Percentiles rank a stretch among this genome's conserved stretches.
Evolutionary conservation across 768 basidiomycete genomes (phyloP).

Genomic region (Hygrophoropsis aurantiaca): DNA sequence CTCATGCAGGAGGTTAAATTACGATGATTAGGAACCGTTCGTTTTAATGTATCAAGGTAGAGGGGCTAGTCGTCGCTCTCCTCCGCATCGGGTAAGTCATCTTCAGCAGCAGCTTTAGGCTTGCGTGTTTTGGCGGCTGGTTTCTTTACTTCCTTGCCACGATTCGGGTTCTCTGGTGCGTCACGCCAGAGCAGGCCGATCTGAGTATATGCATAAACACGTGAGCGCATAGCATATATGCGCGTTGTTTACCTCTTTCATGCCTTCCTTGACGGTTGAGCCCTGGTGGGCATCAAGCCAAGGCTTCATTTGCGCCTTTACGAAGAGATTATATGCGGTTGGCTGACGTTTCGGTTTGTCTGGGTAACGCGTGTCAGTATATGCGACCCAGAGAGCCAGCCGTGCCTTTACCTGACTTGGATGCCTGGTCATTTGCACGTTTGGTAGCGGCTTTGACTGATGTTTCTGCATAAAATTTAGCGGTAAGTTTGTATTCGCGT

Average conservation of each 20-base stretch:
- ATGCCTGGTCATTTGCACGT: constrained; percentile 45
- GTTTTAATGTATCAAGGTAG: too few relatives aligned
- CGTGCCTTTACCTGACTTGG: constrained; percentile 38
- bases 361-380: constrained; percentile 26
- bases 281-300: constrained; percentile 55
- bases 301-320: constrained; percentile 54
- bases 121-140: constrained; percentile 33
- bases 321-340: constrained; percentile 57
- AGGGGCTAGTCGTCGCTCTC: constrained; percentile 4
- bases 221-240: background rate
- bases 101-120: background rate
- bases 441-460: constrained; percentile 59
- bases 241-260: constrained; percentile 37
- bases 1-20: too few relatives aligned
- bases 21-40: too few relatives aligned
- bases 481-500: background rate
- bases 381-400: too few relatives aligned
- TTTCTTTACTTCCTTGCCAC: constrained; percentile 52
- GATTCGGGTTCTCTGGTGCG: constrained; percentile 64
- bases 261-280: constrained; percentile 52
- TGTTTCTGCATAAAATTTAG: constrained; percentile 35
- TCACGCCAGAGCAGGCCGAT: constrained; percentile 58
- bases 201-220: constrained; percentile 29
- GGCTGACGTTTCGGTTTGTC: constrained; percentile 60
- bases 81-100: background rate